Evolutionary conservation across 306 rosid species (phyloP).

Genomic region (Betula pendula): DNA sequence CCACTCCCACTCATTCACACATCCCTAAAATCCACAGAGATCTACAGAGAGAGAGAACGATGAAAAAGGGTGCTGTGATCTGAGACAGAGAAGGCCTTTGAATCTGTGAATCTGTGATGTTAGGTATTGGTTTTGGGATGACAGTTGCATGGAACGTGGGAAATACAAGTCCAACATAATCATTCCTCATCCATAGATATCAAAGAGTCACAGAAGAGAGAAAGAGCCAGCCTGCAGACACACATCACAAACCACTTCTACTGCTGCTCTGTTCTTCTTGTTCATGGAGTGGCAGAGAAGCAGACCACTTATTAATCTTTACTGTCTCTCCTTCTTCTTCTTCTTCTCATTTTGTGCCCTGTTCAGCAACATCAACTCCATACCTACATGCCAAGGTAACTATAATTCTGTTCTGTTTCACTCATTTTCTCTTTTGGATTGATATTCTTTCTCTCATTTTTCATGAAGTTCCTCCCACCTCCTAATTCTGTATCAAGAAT

Average conservation of each 20-base stretch:
- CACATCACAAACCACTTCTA: no score
- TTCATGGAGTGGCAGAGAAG: constrained; percentile 73
- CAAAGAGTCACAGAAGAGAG: constrained; percentile 14
- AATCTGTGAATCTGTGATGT: constrained; percentile 15
- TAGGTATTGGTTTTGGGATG: constrained; percentile 40
- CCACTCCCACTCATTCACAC: constrained; percentile 17
- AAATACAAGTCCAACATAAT: constrained; percentile 16
- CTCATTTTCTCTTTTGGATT: constrained; percentile 1
- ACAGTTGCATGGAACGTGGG: constrained; percentile 47
- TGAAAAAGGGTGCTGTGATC: constrained; percentile 21
- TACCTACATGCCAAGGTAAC: constrained; percentile 50
- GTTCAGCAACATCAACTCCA: constrained; percentile 36
- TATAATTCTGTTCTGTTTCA: no score
- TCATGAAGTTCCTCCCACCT: background rate
- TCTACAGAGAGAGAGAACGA: constrained; percentile 23
- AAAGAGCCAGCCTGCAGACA: constrained; percentile 6
- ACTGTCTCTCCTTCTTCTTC: constrained; percentile 25
- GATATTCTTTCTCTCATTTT: background rate
- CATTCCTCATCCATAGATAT: constrained; percentile 23
- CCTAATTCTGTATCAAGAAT: background rate
- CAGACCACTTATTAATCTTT: constrained; percentile 28
- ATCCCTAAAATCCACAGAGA: background rate
- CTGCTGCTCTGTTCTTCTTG: constrained; percentile 24
- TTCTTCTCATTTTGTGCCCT: constrained; percentile 46
- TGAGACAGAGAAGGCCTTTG: constrained; percentile 29